Evolutionary conservation across 805 yeast genomes (phyloP).

Genomic region (Zygoascus bituminiphila): DNA sequence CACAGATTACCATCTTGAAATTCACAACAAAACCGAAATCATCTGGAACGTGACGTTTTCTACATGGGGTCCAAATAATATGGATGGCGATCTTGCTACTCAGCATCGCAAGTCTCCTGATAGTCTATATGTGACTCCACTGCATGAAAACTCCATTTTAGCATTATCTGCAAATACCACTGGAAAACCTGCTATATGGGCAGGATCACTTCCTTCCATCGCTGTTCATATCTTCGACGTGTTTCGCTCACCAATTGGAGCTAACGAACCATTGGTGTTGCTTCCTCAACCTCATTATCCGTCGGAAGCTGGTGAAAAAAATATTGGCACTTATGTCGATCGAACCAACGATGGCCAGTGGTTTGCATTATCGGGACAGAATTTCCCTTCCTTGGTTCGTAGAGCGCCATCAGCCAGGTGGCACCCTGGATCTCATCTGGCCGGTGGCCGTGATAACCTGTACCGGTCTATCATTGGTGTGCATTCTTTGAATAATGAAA

Average conservation of each 20-base stretch:
- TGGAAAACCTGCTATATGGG: slow-evolving; percentile 73
- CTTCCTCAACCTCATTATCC: slow-evolving; percentile 31
- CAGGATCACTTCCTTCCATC: slow-evolving; percentile 59
- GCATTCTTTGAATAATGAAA: slow-evolving; percentile 12
- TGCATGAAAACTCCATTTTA: slow-evolving; percentile 68
- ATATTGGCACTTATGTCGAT: slow-evolving; percentile 55
- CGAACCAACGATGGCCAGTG: slow-evolving; percentile 54
- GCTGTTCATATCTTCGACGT: slow-evolving; percentile 78
- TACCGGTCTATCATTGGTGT: slow-evolving; percentile 19
- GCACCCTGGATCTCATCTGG: slow-evolving; percentile 26
- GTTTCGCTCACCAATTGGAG: slow-evolving; percentile 25
- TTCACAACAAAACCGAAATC: slow-evolving; percentile 62
- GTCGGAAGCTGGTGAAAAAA: not conserved
- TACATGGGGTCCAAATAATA: slow-evolving; percentile 85
- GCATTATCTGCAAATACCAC: slow-evolving; percentile 55
- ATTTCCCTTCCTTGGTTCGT: slow-evolving; percentile 74
- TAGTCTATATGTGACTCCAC: slow-evolving; percentile 71
- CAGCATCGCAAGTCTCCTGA: slow-evolving; percentile 48
- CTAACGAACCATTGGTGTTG: slow-evolving; percentile 22
- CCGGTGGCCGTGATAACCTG: slow-evolving; percentile 9
- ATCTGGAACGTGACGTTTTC: slow-evolving; percentile 83
- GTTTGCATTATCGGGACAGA: slow-evolving; percentile 74
- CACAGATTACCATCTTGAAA: slow-evolving; percentile 34
- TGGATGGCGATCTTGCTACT: slow-evolving; percentile 50
- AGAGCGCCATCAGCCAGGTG: slow-evolving; percentile 72